phyloP scores from a whole-genome alignment of 225 moss, liverwort and hornwort species.

The Antitrichia curtipendula region DNA sequence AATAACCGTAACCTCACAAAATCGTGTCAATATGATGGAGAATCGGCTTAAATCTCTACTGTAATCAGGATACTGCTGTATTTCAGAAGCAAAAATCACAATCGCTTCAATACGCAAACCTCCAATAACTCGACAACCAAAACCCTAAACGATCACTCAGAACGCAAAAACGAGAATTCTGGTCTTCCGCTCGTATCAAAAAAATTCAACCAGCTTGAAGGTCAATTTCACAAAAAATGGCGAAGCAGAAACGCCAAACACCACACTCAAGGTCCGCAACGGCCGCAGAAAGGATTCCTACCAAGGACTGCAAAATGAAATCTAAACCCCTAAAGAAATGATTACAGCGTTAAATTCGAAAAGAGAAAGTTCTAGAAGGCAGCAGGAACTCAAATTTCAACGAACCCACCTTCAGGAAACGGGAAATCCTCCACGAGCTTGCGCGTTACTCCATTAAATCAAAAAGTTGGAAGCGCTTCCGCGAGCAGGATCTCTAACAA shows the following conservation, averaged over 20 bases:
- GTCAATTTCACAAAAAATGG: neutral
- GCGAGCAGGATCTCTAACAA: neutral
- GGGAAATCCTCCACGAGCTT: neutral
- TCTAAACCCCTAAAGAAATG: neutral
- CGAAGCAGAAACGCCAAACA: neutral
- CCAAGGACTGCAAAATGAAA: neutral
- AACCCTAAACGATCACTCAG: neutral
- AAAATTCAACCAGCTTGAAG: neutral
- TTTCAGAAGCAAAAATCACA: neutral
- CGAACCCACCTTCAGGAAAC: neutral
- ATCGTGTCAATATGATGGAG: neutral
- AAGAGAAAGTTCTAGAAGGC: neutral
- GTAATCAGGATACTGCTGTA: neutral
- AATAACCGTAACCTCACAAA: neutral
- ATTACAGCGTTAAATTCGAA: neutral
- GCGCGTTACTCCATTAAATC: conserved; percentile 6
- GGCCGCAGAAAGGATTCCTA: neutral
- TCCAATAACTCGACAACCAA: neutral
- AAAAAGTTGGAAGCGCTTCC: neutral
- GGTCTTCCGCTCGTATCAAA: neutral
- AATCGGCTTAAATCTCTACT: neutral
- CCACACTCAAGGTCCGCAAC: neutral
- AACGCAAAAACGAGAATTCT: neutral
- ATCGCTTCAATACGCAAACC: neutral
- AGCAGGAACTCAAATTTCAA: neutral